Evolutionary conservation across 148 eudicot genomes (phyloP).

Genomic region (Selenicereus undatus): DNA sequence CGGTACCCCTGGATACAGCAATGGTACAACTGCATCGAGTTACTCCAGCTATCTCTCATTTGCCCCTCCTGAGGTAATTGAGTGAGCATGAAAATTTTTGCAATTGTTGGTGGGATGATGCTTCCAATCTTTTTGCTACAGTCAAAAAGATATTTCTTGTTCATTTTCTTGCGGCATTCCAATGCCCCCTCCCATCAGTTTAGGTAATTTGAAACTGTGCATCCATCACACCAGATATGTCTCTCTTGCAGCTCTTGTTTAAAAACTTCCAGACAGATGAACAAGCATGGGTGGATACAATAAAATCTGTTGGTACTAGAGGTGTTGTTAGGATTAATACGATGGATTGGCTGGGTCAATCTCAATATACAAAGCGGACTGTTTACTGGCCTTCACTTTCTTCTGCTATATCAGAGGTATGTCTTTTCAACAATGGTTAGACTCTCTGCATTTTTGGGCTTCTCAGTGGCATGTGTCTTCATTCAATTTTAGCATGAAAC

Average conservation of each 20-base stretch:
- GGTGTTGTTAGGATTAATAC: constrained; percentile 65
- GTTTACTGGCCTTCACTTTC: constrained; percentile 85
- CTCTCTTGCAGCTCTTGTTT: constrained; percentile 56
- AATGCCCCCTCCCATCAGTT: too few relatives aligned
- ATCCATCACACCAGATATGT: not conserved
- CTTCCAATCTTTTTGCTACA: not conserved
- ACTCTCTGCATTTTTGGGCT: not conserved
- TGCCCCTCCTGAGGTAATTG: constrained; percentile 89
- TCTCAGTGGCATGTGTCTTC: not conserved
- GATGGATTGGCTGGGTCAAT: constrained; percentile 99
- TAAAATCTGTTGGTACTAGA: constrained; percentile 67
- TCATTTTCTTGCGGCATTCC: too few relatives aligned
- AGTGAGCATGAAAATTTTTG: not conserved
- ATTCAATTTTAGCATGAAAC: not conserved
- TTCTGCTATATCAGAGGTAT: constrained; percentile 81
- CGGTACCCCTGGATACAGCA: constrained; percentile 52
- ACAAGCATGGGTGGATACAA: constrained; percentile 88
- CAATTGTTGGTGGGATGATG: not conserved
- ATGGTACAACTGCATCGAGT: constrained; percentile 28
- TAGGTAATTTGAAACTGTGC: too few relatives aligned
- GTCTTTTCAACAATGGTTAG: not conserved
- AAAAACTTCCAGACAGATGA: constrained; percentile 75
- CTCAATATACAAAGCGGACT: constrained; percentile 47
- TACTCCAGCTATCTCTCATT: constrained; percentile 70
- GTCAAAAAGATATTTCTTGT: too few relatives aligned